phyloP scores from a whole-genome alignment of 257 asterid genomes.

The Gentiana dahurica region DNA sequence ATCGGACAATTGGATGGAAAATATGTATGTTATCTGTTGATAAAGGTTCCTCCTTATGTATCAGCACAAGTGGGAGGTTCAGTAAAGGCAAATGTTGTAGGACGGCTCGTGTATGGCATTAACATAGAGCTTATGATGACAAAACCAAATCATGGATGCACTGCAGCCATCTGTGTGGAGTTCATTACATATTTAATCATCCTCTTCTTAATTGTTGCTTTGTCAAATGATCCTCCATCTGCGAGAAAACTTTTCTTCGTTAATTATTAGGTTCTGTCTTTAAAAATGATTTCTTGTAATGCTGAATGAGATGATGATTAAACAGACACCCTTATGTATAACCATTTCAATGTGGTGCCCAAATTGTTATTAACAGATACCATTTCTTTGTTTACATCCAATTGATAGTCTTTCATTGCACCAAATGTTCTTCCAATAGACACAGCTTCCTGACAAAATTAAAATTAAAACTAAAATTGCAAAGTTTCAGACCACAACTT shows the following conservation, averaged over 20 bases:
- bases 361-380: no score
- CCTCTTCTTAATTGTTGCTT: slow-evolving; percentile 53
- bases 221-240: slow-evolving; percentile 32
- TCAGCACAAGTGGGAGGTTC: slow-evolving; percentile 75
- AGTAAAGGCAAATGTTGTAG: slow-evolving; percentile 50
- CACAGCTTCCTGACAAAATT: no score
- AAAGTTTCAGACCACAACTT: no score
- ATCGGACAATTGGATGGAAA: no score
- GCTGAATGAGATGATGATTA: neutral
- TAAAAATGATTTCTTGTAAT: neutral
- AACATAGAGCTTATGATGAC: slow-evolving; percentile 53
- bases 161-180: slow-evolving; percentile 61
- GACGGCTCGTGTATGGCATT: slow-evolving; percentile 43
- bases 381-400: no score
- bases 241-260: slow-evolving; percentile 32
- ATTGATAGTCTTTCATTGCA: no score
- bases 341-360: no score
- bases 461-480: no score
- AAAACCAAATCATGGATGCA: slow-evolving; percentile 47
- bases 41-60: slow-evolving; percentile 64
- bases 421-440: no score
- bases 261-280: no score
- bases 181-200: slow-evolving; percentile 60
- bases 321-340: slow-evolving; percentile 43
- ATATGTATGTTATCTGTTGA: no score